Base-by-base conservation (phyloP, 768 basidiomycete species). In the Fomitopsis serialis region DNA sequence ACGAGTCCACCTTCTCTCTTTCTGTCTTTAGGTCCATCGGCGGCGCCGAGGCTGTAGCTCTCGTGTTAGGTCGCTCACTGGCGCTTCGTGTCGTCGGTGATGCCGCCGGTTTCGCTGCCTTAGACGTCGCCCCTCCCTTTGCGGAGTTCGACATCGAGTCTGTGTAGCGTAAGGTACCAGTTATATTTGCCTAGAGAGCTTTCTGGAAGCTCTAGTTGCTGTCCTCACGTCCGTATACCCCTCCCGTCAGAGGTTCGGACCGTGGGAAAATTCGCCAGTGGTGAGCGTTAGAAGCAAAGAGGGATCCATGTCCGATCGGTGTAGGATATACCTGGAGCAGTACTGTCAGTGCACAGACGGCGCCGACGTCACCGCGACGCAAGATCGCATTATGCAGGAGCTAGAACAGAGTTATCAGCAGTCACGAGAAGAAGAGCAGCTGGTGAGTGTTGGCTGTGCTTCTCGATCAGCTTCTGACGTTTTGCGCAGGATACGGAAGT, bases 261-360 rank as follows among this genome's bases (percentile, higher is more conserved):
- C 50, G 50, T 51, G 50, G 50, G 50, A 51, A n/a, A 51, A 25
- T 7, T 51, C 25, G 25, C 50, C 50, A n/a, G 23, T 13, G 17
- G 24, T 51, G 50, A 36, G 12, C 17, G 50, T 51, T 10, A 27
- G 40, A 51, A 51, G 50, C 42, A 43, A 51, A 21, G 25, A 51
- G 50, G 35, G 36, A 34, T 35, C 47, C 47, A n/a, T n/a, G n/a
- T n/a, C n/a, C n/a, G n/a, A n/a, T n/a, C n/a, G n/a, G n/a, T n/a
- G n/a, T 45, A 62, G 69, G 45, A 53, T 63, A 19, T 52, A 66
- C 54, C 71, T 99, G 51, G 80, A 88, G 52, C 78, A 76, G 45
- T 99, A 99, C 65, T 76, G 78, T 56, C 84, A 76, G 35, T 98
- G 95, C 63, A 69, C 64, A 2, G 79, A 79, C 0, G 74, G 85